A percentile compares a stretch with the other conserved stretches of the same genome.
Evolutionary conservation across 73 alveolate genomes (phyloP).

Genomic region (Tetrahymena thermophila): DNA sequence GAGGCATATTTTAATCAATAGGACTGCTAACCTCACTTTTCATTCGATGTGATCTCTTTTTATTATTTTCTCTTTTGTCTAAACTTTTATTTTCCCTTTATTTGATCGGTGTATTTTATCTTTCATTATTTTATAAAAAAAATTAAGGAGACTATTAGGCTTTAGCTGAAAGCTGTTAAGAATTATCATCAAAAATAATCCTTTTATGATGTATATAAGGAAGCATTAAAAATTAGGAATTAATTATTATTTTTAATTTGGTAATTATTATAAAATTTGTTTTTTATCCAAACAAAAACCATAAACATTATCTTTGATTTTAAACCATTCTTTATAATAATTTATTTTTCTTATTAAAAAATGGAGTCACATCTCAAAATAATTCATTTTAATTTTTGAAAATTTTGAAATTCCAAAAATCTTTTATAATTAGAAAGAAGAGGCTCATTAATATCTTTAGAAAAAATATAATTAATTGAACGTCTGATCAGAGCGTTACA

Average conservation of each 20-base stretch:
- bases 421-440: too few species aligned
- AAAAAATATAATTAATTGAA: too few species aligned
- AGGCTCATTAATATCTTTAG: too few species aligned
- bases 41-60: background rate
- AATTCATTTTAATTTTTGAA: too few species aligned
- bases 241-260: background rate
- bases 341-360: background rate
- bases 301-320: background rate
- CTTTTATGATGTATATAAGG: background rate
- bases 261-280: too few species aligned
- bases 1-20: background rate
- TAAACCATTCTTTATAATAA: background rate
- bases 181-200: background rate
- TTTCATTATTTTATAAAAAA: background rate
- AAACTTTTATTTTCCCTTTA: background rate
- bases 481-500: too few species aligned
- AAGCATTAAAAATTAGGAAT: background rate
- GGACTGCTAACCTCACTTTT: background rate
- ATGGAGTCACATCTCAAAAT: too few species aligned
- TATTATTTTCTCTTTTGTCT: background rate
- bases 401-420: too few species aligned
- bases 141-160: background rate
- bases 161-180: background rate
- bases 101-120: background rate
- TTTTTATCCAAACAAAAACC: background rate